Percentiles rank a stretch among this genome's conserved stretches.
phyloP scores from a whole-genome alignment of 495 filamentous ascomycete genomes.

The Aspergillus sclerotiicarbonarius region DNA sequence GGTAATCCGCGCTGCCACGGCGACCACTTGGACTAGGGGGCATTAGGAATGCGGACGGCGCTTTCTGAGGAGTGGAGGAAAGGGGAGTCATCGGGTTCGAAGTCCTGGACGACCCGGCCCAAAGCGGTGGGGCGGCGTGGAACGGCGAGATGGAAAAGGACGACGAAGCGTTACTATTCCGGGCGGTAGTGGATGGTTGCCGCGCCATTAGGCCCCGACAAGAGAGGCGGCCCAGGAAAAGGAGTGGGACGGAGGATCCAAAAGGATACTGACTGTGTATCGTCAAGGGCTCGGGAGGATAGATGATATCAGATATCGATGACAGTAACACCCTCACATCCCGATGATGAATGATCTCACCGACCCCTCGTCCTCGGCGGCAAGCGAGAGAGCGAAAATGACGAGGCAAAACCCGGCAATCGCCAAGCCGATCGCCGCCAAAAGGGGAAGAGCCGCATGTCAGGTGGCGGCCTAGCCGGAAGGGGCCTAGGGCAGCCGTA shows the following conservation, averaged over 20 bases:
- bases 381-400: conserved; percentile 7
- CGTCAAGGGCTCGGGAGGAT: too few relatives aligned
- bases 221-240: conserved; percentile 3
- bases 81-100: conserved; percentile 29
- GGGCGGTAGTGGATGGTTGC: conserved; percentile 27
- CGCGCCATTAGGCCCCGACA: conserved; percentile 24
- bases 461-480: conserved; percentile 28
- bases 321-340: neutral
- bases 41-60: conserved; percentile 77
- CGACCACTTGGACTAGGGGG: conserved; percentile 71
- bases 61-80: conserved; percentile 31
- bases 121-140: conserved; percentile 39
- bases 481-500: conserved; percentile 30
- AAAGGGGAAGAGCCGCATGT: conserved; percentile 30
- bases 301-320: neutral
- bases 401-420: conserved; percentile 7
- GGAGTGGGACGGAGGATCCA: neutral
- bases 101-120: conserved; percentile 29
- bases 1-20: conserved; percentile 65
- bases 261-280: too few relatives aligned
- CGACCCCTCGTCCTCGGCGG: neutral
- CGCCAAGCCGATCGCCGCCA: conserved; percentile 23
- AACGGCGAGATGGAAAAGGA: conserved; percentile 7
- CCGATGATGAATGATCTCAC: neutral
- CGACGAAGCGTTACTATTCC: conserved; percentile 20